phyloP scores from a whole-genome alignment of 345 rosid genomes.

The Dipteronia dyeriana region DNA sequence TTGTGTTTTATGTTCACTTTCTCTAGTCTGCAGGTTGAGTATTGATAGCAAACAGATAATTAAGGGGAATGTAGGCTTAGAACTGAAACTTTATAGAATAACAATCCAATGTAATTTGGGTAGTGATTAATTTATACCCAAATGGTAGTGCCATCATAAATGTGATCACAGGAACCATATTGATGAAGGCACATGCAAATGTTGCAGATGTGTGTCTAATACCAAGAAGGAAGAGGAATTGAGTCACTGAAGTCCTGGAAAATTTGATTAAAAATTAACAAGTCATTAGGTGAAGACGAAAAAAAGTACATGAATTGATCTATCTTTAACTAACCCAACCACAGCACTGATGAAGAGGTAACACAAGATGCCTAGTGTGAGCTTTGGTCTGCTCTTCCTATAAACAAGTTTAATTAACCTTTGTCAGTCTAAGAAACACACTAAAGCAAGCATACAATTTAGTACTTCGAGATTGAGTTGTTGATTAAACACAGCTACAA shows the following conservation, averaged over 20 bases:
- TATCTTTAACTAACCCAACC: slow-evolving; percentile 48
- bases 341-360: slow-evolving; percentile 60
- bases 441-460: background rate
- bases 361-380: slow-evolving; percentile 51
- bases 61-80: background rate
- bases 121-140: slow-evolving; percentile 38
- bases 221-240: slow-evolving; percentile 61
- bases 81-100: background rate
- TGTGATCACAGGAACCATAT: slow-evolving; percentile 65
- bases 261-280: background rate
- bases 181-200: slow-evolving; percentile 60
- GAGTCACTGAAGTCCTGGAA: slow-evolving; percentile 60
- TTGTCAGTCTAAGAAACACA: background rate
- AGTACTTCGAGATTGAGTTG: background rate
- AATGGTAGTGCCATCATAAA: slow-evolving; percentile 61
- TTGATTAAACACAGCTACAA: too few relatives aligned
- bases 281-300: background rate
- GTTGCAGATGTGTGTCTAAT: slow-evolving; percentile 69
- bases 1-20: slow-evolving; percentile 32
- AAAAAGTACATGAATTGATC: slow-evolving; percentile 3
- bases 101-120: background rate
- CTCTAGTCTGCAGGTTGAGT: slow-evolving; percentile 47
- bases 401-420: slow-evolving; percentile 3
- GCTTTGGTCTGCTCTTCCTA: slow-evolving; percentile 61
- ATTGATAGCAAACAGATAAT: slow-evolving; percentile 1